These are phyloP conservation scores for Isatis tinctoria DNA, from an alignment of 345 rosid species.

Conservation along the genomic window DNA sequence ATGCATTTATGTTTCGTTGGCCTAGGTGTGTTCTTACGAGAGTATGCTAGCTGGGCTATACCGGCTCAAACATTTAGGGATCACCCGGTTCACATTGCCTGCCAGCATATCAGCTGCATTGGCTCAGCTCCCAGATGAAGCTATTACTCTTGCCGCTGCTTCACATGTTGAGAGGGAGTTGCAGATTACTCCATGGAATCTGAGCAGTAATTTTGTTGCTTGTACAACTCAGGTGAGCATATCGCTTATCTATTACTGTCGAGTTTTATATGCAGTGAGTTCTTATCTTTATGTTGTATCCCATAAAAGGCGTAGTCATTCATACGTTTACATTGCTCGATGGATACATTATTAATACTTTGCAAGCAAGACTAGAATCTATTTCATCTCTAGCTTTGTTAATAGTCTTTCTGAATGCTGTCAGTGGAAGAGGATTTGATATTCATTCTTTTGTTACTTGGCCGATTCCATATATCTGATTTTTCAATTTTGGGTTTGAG, in stretches of 20 bases:
- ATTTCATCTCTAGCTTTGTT: conserved; percentile 7
- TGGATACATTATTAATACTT: neutral
- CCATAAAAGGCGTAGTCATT: neutral
- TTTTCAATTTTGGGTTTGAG: conserved; percentile 26
- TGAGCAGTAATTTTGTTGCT: conserved; percentile 91
- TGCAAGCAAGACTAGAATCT: conserved; percentile 12
- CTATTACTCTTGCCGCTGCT: conserved; percentile 93
- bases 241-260: too few species aligned
- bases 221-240: conserved; percentile 83
- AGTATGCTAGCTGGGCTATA: conserved; percentile 96
- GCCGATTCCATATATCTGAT: conserved; percentile 1
- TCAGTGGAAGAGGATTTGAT: conserved; percentile 8
- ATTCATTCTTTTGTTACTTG: neutral
- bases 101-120: conserved; percentile 71
- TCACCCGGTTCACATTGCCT: conserved; percentile 63
- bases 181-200: conserved; percentile 94
- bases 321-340: neutral
- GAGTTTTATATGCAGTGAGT: too few species aligned
- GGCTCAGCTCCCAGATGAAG: conserved; percentile 94
- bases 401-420: neutral
- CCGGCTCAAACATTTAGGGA: conserved; percentile 91
- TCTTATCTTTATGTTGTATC: neutral
- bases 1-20: conserved; percentile 23
- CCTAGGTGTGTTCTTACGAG: conserved; percentile 88
- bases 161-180: conserved; percentile 93